Evolutionary conservation across 2,329 filamentous ascomycete species (phyloP).

Genomic region (Talaromyces sp.): DNA sequence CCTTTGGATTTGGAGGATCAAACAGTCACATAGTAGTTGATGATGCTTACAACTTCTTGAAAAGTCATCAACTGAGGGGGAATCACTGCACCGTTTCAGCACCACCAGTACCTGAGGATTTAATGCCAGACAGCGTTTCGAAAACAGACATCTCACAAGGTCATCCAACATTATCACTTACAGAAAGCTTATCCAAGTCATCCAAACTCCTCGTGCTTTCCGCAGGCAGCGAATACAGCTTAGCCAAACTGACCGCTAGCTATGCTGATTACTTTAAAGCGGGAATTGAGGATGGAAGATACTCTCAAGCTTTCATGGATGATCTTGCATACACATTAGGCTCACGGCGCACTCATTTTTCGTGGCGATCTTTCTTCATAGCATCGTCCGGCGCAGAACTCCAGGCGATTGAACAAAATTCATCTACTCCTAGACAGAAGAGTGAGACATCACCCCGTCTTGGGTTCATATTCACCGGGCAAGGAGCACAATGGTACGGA

Average conservation of each 20-base stretch:
- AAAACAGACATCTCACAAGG: background rate
- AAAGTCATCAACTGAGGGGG: background rate
- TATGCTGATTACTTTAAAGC: background rate
- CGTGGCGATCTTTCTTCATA: background rate
- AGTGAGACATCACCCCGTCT: background rate
- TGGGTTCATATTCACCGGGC: conserved; percentile 36
- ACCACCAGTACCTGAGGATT: background rate
- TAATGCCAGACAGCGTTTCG: background rate
- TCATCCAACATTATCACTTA: background rate
- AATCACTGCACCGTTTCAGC: background rate
- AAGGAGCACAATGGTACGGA: conserved; percentile 38
- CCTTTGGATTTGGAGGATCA: background rate
- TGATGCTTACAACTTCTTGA: background rate
- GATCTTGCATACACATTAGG: background rate
- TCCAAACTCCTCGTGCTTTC: background rate
- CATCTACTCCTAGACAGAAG: background rate
- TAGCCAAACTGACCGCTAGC: background rate
- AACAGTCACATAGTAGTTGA: background rate
- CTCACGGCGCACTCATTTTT: background rate
- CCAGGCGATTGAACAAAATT: background rate
- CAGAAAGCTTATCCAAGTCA: background rate
- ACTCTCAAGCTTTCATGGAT: background rate
- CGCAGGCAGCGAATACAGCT: background rate
- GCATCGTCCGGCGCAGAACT: background rate
- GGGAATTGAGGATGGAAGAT: background rate